Evolutionary conservation across 176 grass and related monocot genomes (phyloP).

Genomic region (Dactylis glomerata): DNA sequence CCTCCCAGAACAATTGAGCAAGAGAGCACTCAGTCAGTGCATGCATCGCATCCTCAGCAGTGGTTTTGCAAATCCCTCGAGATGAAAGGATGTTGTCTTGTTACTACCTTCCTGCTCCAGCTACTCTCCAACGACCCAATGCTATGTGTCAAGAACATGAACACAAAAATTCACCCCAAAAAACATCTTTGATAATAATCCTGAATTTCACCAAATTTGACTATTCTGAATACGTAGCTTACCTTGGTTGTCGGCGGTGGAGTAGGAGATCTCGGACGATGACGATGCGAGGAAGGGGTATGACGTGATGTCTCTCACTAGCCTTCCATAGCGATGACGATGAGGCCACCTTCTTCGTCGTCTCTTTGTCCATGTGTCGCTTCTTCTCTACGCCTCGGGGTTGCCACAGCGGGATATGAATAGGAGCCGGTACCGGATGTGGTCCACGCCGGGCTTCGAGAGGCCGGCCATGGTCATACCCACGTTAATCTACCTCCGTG

Average conservation of each 20-base stretch:
- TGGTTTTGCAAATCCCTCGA: too few species aligned
- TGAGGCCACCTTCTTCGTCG: neutral
- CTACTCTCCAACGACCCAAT: conserved; percentile 31
- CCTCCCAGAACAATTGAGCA: too few species aligned
- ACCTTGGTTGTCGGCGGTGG: conserved; percentile 23
- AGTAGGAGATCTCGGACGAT: conserved; percentile 42
- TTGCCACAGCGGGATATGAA: neutral
- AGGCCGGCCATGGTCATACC: conserved; percentile 29
- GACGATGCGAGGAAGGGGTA: conserved; percentile 23
- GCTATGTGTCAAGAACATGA: conserved; percentile 43
- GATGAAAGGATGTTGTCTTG: conserved; percentile 58
- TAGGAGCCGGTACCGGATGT: conserved; percentile 53
- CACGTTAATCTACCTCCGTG: too few species aligned
- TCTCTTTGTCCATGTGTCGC: neutral
- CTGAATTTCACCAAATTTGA: neutral
- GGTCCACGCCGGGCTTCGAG: conserved; percentile 48
- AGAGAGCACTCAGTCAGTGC: too few species aligned
- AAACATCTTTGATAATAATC: neutral
- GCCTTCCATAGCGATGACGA: neutral
- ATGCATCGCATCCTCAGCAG: too few species aligned
- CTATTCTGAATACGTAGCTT: neutral
- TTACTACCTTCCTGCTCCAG: conserved; percentile 60
- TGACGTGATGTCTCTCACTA: conserved; percentile 37
- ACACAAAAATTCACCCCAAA: neutral
- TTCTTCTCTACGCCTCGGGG: neutral